Base-by-base conservation (phyloP, 129 eudicot species). In the Deinandra increscens region DNA sequence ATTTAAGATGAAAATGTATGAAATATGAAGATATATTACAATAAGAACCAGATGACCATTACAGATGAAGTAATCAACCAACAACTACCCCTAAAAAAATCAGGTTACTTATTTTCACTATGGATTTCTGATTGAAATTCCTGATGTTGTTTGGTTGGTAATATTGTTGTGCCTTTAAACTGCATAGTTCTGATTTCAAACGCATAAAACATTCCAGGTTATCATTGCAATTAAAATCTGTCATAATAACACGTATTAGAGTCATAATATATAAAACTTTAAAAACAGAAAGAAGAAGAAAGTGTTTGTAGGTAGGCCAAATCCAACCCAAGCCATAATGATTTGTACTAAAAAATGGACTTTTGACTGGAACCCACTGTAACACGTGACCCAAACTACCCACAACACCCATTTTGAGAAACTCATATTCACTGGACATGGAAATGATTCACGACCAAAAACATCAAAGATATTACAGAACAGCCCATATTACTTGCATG, bases 391-490 rank as follows among this genome's bases (percentile, higher is more conserved):
- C 36, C 60, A 53, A 54, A n/a, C 36, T 1, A 0, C 26, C 50
- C 58, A 5, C 1, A 14, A 7, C 60, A 1, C 0, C 33, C 60
- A 23, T 42, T 64, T 11, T 64, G 43, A 55, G 59, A 59, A 64
- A 81, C 95, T 84, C 4, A 91, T 96, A 70, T 91, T 91, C 26
- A 91, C 98, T 7, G 96, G 89, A 96, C 98, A 91, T 66, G 56
- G 80, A 88, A 91, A 68, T 86, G 84, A 41, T 88, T 88, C 26
- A 68, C 22, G 48, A 80, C 87, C 84, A 88, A 91, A 86, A 91
- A 33, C 64, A n/a, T n/a, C n/a, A n/a, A n/a, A n/a, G n/a, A n/a
- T n/a, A n/a, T n/a, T n/a, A n/a, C n/a, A n/a, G n/a, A n/a, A n/a
- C n/a, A n/a, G n/a, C n/a, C n/a, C n/a, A n/a, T n/a, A n/a, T n/a